Evolutionary conservation across 2,329 filamentous ascomycete species (phyloP), one percentile per base, ranked within the genome.

Genomic region (Trichoderma polysporum): DNA sequence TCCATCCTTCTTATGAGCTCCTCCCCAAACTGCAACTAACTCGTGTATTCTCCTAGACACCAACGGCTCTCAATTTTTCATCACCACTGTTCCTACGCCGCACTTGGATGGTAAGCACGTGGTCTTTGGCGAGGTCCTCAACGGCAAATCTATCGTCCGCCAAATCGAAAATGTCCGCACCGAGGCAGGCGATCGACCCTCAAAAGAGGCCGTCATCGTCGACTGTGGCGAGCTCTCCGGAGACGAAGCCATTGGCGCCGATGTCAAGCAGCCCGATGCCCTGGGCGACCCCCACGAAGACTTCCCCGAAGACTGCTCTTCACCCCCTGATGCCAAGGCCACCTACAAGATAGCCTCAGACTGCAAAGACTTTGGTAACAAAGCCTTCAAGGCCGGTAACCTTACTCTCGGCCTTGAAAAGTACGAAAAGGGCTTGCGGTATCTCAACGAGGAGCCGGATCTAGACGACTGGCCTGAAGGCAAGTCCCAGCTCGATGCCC

Each of bases 51-150:
- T n/a, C 9, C 2, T 13, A 91, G 90, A 90, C 74, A 97, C 95
- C 78, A 99, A 99, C 78, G 95, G 95, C 75, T 96, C 92, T 59
- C 95, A 99, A 76, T 99, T 99, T 87, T 99, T 99, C 86, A 84
- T 98, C 74, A 99, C 95, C 57, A 98, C 95, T 17, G 92, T 97
- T 33, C 85, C 90, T n/a, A 98, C 95, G 15, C 94, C 93, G 56
- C 95, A 98, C 79, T 87, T 98, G 45, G 94, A 99, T 78, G 88
- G 88, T 77, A 99, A 99, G 85, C 94, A 99, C 81, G 95, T 98
- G 54, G 94, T 99, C 27, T 99, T 97, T 74, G 95, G 95, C 70
- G 91, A 97, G 77, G 94, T 98, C 66, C 86, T 97, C 75, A 91
- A 90, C 69, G 95, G 95, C 75, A 98, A 97, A 85, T 94, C 92